phyloP scores from a whole-genome alignment of 2,329 filamentous ascomycete species.

The Penicillium sp. region DNA sequence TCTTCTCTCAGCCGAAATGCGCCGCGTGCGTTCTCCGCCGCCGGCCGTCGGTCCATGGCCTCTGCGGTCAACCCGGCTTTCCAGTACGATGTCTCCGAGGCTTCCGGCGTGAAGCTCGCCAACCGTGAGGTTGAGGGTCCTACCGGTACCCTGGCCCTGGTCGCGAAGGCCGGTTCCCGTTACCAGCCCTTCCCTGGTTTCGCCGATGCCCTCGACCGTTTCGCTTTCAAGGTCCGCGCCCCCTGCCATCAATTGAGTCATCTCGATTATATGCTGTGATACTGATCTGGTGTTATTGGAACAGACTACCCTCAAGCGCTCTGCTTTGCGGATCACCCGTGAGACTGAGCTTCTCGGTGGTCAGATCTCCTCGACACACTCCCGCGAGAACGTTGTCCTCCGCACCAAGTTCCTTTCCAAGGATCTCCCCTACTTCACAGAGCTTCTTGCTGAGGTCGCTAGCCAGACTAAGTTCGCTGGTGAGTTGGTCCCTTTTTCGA shows the following conservation, averaged over 20 bases:
- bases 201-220: constrained; percentile 86
- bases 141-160: constrained; percentile 86
- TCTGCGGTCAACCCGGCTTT: constrained; percentile 71
- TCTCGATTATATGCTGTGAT: background rate
- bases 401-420: constrained; percentile 93
- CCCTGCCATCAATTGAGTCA: constrained; percentile 24
- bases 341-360: constrained; percentile 95
- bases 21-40: constrained; percentile 61
- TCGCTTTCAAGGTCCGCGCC: constrained; percentile 86
- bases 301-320: constrained; percentile 83
- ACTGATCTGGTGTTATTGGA: constrained; percentile 26
- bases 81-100: constrained; percentile 84
- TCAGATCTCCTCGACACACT: constrained; percentile 83
- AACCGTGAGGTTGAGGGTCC: constrained; percentile 85
- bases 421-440: constrained; percentile 95
- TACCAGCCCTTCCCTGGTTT: constrained; percentile 89
- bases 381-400: constrained; percentile 88
- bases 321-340: constrained; percentile 87
- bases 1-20: constrained; percentile 65
- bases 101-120: constrained; percentile 87
- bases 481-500: constrained; percentile 38
- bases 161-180: constrained; percentile 91
- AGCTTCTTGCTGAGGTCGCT: constrained; percentile 90
- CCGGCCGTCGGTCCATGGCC: constrained; percentile 64
- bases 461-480: constrained; percentile 81